Percentiles rank a stretch among this genome's conserved stretches.
Evolutionary conservation across 345 rosid genomes (phyloP).

Genomic region (Carallia pectinifolia): DNA sequence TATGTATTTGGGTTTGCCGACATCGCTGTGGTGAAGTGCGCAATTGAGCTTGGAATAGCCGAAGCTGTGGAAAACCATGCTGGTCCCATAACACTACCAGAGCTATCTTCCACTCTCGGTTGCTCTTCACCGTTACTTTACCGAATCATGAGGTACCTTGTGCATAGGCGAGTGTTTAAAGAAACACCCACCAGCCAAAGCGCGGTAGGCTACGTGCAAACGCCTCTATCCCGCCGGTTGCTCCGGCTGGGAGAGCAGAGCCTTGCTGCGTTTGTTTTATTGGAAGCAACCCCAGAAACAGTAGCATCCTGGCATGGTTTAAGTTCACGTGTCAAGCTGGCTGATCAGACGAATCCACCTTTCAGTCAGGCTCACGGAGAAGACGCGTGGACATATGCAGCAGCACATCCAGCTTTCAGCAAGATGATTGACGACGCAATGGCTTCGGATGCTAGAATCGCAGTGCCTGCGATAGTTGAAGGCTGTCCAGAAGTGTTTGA

Average conservation of each 20-base stretch:
- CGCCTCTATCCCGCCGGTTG: conserved; percentile 62
- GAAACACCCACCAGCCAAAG: conserved; percentile 26
- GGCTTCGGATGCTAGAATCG: conserved; percentile 54
- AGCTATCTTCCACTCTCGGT: conserved; percentile 47
- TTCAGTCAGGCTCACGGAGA: conserved; percentile 50
- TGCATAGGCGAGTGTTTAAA: conserved; percentile 45
- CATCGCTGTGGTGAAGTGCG: conserved; percentile 68
- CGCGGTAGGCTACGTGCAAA: conserved; percentile 34
- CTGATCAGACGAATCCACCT: conserved; percentile 22
- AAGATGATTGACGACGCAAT: conserved; percentile 54
- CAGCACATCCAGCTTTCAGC: conserved; percentile 34
- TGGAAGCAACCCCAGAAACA: conserved; percentile 50
- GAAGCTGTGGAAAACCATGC: conserved; percentile 54
- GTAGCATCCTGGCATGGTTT: conserved; percentile 60
- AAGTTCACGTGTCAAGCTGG: conserved; percentile 33
- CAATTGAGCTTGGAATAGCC: conserved; percentile 68
- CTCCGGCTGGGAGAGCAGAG: conserved; percentile 36
- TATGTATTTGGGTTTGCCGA: conserved; percentile 51
- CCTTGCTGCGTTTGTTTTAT: conserved; percentile 39
- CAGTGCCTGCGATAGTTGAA: conserved; percentile 33
- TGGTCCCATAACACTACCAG: conserved; percentile 43
- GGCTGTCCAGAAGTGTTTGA: conserved; percentile 54
- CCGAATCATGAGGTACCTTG: conserved; percentile 68
- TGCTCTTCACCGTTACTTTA: conserved; percentile 49
- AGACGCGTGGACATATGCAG: conserved; percentile 49